Evolutionary conservation across 2,329 filamentous ascomycete genomes (phyloP).

Genomic region (Davidsoniella neocaledoniae): DNA sequence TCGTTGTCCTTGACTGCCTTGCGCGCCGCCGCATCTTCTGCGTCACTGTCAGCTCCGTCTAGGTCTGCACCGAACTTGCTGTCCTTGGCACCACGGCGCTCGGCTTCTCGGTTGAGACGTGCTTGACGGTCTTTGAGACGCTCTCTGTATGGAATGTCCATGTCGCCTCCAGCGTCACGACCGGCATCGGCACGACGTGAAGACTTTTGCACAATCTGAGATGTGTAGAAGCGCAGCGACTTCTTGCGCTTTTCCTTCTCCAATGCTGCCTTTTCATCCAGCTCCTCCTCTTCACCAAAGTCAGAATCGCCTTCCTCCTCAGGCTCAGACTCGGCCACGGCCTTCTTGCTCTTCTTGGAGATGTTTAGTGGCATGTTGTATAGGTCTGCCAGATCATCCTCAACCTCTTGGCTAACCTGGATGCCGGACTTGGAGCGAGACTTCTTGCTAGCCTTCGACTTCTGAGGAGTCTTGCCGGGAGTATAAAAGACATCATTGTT

Average conservation of each 20-base stretch:
- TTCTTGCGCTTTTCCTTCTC: conserved; percentile 86
- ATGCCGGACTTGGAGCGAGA: conserved; percentile 25
- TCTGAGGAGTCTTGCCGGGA: conserved; percentile 14
- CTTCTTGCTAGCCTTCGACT: conserved; percentile 19
- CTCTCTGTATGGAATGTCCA: conserved; percentile 76
- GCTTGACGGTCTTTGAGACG: conserved; percentile 72
- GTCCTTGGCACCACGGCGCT: conserved; percentile 56
- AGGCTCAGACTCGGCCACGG: conserved; percentile 18
- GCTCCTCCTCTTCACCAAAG: conserved; percentile 74
- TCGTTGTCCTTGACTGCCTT: conserved; percentile 50
- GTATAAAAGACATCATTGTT: conserved; percentile 16
- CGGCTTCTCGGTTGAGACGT: conserved; percentile 75
- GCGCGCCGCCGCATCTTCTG: conserved; percentile 6
- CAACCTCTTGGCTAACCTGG: conserved; percentile 44
- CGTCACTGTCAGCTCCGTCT: conserved; percentile 37
- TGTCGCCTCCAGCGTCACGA: conserved; percentile 59
- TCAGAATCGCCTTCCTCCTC: conserved; percentile 51
- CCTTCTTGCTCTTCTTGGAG: conserved; percentile 31
- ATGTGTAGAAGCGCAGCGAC: conserved; percentile 91
- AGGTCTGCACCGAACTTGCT: conserved; percentile 48
- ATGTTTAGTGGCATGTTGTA: conserved; percentile 38
- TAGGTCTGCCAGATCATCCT: conserved; percentile 54
- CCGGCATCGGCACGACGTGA: conserved; percentile 65
- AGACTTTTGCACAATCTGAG: conserved; percentile 87
- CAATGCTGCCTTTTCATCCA: conserved; percentile 62